Base-by-base conservation (phyloP, 2,329 filamentous ascomycete genomes). In the Myotisia sp. region DNA sequence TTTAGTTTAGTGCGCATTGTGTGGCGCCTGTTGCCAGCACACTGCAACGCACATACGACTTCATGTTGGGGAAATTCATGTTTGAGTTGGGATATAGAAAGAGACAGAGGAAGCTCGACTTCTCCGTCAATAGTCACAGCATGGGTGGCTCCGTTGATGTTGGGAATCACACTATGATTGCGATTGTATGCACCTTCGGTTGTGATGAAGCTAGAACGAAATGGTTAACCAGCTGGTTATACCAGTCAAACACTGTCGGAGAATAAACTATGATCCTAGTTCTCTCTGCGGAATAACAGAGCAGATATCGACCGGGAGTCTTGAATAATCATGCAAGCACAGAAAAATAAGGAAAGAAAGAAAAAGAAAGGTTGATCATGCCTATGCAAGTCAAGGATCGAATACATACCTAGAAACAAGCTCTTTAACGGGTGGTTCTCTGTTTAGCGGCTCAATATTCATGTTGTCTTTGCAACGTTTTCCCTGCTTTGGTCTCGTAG, bases 1-100 rank as follows among this genome's bases (percentile, higher is more conserved):
- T 70, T 71, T 17, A 73, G 51, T 41, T 64, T 56, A 1, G 68
- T 74, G 17, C 70, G 65, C 70, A 74, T 74, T 2, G 68, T 70
- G 46, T 74, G 70, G 7, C 71, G 62, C 5, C 71, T 56, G 43
- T 74, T 75, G 13, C 71, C 71, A 3, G 71, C 70, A 42, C 71
- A 75, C 54, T 73, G 69, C 1, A 75, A 54, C 1, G 68, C 66
- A 40, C 67, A 70, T n/a, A 65, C 56, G 8, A 75, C 64, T 37
- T 56, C 60, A 44, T 72, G 63, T 42, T 74, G 71, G 1, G 59
- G 53, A 31, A 71, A 66, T 4, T 62, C 48, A 3, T 56, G 52
- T 33, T 54, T 43, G 4, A 75, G 55, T 27, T 70, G 59, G 5
- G 53, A 34, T 9, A 70, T 48, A 2, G 63, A 61, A 14, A 74